Conservation (phyloP, 345 rosid species). For the Gossypium anomalum region DNA sequence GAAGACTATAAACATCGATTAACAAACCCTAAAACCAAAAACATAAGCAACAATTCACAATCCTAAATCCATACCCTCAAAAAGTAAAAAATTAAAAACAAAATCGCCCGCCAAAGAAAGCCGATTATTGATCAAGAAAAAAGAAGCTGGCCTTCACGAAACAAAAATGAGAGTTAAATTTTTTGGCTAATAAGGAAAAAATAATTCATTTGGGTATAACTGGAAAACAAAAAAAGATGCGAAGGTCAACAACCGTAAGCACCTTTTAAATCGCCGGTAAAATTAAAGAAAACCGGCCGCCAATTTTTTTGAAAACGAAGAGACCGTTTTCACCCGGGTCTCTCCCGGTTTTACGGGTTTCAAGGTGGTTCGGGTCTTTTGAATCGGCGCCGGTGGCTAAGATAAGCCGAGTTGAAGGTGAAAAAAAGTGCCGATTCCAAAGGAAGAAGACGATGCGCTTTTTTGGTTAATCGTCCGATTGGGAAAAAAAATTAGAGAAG, state of each 20-base stretch:
- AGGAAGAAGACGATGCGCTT: slow-evolving; percentile 37
- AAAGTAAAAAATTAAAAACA: neutral
- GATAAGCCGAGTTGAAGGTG: slow-evolving; percentile 27
- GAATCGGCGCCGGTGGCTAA: slow-evolving; percentile 19
- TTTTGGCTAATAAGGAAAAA: neutral
- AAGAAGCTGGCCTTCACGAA: slow-evolving; percentile 24
- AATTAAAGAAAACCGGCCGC: slow-evolving; percentile 32
- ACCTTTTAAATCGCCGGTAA: slow-evolving; percentile 49
- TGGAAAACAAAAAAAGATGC: slow-evolving; percentile 24
- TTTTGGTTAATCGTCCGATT: slow-evolving; percentile 60
- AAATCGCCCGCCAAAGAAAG: slow-evolving; percentile 28
- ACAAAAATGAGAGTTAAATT: slow-evolving; percentile 12
- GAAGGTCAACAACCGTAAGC: slow-evolving; percentile 47
- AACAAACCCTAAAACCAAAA: slow-evolving; percentile 30
- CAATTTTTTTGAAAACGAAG: slow-evolving; percentile 14
- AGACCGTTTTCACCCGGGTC: slow-evolving; percentile 22
- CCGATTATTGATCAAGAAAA: slow-evolving; percentile 18
- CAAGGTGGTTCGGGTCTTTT: slow-evolving; percentile 9
- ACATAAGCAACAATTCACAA: slow-evolving; percentile 20
- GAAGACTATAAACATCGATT: slow-evolving; percentile 34
- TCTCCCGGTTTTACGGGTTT: slow-evolving; percentile 14
- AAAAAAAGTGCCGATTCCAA: slow-evolving; percentile 30
- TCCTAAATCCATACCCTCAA: neutral
- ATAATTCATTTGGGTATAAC: slow-evolving; percentile 4
- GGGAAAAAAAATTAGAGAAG: neutral